Base-by-base conservation (phyloP, 1,284 basidiomycete genomes). In the Ganoderma sinense region DNA sequence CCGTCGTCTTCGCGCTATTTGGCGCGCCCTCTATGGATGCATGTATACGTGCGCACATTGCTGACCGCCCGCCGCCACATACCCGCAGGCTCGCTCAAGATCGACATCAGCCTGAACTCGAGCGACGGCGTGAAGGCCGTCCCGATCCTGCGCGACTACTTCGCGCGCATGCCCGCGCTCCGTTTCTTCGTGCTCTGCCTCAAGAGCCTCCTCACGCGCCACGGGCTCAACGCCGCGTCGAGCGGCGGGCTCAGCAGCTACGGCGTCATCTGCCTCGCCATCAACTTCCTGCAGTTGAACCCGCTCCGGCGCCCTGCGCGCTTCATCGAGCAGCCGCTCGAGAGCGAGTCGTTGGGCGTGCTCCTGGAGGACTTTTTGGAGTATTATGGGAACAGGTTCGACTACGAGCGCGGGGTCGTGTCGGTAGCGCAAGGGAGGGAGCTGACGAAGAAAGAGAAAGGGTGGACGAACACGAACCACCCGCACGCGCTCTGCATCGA, bases 161-260 rank as follows among this genome's bases (percentile, higher is more conserved):
- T 94, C 31, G 75, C 82, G 45, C 81, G 82, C 33, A 82, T 92
- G 78, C 92, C 92, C 0, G 90, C 90, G 2, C 82, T 94, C 3
- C 85, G 89, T 45, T 87, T 88, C 40, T 84, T 95, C 51, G 84
- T 92, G 1, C 80, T 95, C 63, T 84, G 91, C n/a, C 79, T 93
- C 74, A 96, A 96, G 80, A 85, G 85, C 2, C 91, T 94, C 73
- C 83, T 96, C 40, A 83, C 84, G 26, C 88, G 91, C 72, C 81
- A 89, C 63, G 84, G 84, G 6, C 87, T 96, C 80, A 92, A 93
- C 77, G 90, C 93, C 75, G 91, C 95, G 4, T 90, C 88, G 61
- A 87, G 86, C 7, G 88, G 89, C 20, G 93, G 94, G 0, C 78
- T 96, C 11, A 91, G 93, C 29, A 92, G 91, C 79, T 96, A 94